phyloP scores from a whole-genome alignment of 345 rosid species.

The Mallotus nudiflorus region DNA sequence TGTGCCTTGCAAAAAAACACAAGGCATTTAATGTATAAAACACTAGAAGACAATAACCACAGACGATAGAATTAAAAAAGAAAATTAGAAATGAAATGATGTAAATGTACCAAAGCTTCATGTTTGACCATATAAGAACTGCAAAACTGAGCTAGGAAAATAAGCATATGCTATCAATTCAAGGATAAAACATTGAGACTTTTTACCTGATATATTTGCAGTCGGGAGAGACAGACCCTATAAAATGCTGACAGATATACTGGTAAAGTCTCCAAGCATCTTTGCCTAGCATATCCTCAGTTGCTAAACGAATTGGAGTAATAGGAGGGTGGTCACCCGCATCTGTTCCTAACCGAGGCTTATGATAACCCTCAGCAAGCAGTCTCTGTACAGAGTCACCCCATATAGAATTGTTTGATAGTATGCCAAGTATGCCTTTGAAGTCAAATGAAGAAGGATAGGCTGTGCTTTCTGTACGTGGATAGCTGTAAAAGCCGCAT shows the following conservation, averaged over 20 bases:
- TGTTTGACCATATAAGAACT: background rate
- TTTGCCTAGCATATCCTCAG: slow-evolving; percentile 65
- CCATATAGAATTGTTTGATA: slow-evolving; percentile 58
- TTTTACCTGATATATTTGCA: slow-evolving; percentile 79
- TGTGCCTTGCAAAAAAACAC: background rate
- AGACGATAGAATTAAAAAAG: background rate
- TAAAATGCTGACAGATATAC: slow-evolving; percentile 90
- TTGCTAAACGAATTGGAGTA: slow-evolving; percentile 79
- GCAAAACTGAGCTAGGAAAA: background rate
- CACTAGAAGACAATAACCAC: background rate
- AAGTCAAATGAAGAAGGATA: slow-evolving; percentile 94
- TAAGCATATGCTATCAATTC: background rate
- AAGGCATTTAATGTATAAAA: background rate
- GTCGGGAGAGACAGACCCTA: slow-evolving; percentile 90
- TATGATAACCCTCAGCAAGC: slow-evolving; percentile 63
- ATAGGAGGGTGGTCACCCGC: slow-evolving; percentile 99
- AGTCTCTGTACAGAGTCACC: slow-evolving; percentile 54
- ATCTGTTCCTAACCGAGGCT: slow-evolving; percentile 78
- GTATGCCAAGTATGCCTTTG: slow-evolving; percentile 65
- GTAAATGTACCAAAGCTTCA: background rate
- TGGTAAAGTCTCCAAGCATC: slow-evolving; percentile 95
- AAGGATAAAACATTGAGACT: slow-evolving; percentile 6
- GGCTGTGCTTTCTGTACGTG: slow-evolving; percentile 95
- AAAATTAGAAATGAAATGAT: background rate
- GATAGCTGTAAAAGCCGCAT: slow-evolving; percentile 56